Conservation (phyloP, 169 alveolate genomes). For the Plasmodium berghei region DNA sequence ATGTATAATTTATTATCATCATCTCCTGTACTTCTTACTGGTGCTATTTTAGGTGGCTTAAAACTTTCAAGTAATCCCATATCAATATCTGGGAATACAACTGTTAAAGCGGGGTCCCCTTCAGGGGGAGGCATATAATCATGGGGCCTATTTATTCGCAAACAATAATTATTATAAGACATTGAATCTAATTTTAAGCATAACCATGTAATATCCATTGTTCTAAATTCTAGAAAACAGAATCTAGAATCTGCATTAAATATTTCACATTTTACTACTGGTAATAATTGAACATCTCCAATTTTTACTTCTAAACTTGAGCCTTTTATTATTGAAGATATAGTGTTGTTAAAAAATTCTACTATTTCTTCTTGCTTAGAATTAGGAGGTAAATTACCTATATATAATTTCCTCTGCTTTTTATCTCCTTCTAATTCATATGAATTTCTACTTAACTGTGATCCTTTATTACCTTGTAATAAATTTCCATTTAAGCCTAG, state of each 20-base stretch:
- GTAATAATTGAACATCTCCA: constrained; percentile 71
- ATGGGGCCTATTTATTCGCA: constrained; percentile 87
- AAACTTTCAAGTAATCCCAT: constrained; percentile 72
- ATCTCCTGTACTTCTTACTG: constrained; percentile 31
- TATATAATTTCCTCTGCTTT: constrained; percentile 82
- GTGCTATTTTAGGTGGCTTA: constrained; percentile 43
- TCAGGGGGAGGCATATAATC: constrained; percentile 88
- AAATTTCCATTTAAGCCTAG: constrained; percentile 23
- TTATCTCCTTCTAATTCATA: constrained; percentile 79
- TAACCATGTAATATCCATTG: constrained; percentile 84
- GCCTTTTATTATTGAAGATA: constrained; percentile 75
- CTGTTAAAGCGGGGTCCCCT: constrained; percentile 84
- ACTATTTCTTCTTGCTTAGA: constrained; percentile 80
- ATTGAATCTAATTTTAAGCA: constrained; percentile 88
- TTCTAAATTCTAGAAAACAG: constrained; percentile 89
- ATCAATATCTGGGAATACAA: constrained; percentile 77
- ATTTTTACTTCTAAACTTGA: constrained; percentile 56
- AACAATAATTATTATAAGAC: constrained; percentile 83
- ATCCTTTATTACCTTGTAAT: constrained; percentile 13
- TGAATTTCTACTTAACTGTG: constrained; percentile 47
- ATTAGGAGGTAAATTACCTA: constrained; percentile 86
- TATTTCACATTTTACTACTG: constrained; percentile 84
- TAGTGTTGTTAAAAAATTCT: constrained; percentile 80
- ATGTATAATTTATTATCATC: constrained; percentile 84
- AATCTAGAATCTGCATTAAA: constrained; percentile 84